These are phyloP conservation scores for Staphylotrichum tortipilum DNA, from an alignment of 495 filamentous ascomycete species.

Conservation along the genomic window DNA sequence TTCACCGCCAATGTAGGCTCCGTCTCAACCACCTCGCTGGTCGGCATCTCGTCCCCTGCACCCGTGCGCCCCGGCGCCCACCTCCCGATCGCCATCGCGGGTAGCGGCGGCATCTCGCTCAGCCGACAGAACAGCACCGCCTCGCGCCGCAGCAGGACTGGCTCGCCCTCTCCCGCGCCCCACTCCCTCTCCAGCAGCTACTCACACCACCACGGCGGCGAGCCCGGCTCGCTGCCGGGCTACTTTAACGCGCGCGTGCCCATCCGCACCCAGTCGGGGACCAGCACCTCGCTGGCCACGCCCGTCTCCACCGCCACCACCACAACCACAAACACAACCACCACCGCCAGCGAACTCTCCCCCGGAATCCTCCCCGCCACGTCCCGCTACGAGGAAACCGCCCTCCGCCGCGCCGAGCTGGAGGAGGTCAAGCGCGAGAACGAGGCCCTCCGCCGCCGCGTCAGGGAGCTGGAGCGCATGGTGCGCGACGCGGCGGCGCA, in stretches of 20 bases:
- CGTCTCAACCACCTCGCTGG: slow-evolving; percentile 30
- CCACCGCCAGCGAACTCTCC: slow-evolving; percentile 27
- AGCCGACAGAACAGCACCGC: slow-evolving; percentile 38
- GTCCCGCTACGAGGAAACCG: slow-evolving; percentile 62
- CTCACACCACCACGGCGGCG: slow-evolving; percentile 5
- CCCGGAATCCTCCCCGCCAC: slow-evolving; percentile 43
- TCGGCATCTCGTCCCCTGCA: slow-evolving; percentile 25
- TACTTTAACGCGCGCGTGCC: slow-evolving; percentile 27
- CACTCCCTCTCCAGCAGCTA: slow-evolving; percentile 13
- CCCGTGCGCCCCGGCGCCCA: slow-evolving; percentile 24
- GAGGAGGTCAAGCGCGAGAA: slow-evolving; percentile 74
- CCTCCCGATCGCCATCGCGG: slow-evolving; percentile 4
- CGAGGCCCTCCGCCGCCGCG: slow-evolving; percentile 60
- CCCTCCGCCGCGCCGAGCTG: slow-evolving; percentile 59
- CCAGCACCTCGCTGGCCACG: slow-evolving; percentile 9
- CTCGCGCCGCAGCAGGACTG: slow-evolving; percentile 34
- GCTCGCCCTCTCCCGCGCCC: slow-evolving; percentile 29
- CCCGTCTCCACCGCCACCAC: slow-evolving; percentile 5
- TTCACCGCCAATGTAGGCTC: slow-evolving; percentile 37
- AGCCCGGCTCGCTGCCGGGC: slow-evolving; percentile 12
- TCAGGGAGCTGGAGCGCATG: slow-evolving; percentile 62
- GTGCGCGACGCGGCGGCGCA: slow-evolving; percentile 26
- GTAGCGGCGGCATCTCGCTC: slow-evolving; percentile 26
- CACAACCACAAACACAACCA: not conserved
- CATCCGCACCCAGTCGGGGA: not conserved